These are phyloP conservation scores for Saksenaea oblongispora DNA, from an alignment of 371 early-diverging fungal species.

Conservation along the genomic window DNA sequence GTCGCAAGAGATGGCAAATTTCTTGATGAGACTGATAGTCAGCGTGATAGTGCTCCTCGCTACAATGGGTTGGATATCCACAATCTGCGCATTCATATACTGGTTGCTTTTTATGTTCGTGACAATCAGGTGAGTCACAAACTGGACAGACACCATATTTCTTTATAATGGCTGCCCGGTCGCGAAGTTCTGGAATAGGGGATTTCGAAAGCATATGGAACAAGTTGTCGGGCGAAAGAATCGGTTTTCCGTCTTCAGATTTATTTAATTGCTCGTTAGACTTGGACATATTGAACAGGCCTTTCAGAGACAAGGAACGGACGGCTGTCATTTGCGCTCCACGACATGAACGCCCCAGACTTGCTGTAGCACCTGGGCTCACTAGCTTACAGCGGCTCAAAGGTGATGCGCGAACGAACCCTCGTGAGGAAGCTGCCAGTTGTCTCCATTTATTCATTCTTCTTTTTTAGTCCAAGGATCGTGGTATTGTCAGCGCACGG, in stretches of 20 bases:
- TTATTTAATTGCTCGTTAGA: background rate
- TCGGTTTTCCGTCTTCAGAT: slow-evolving; percentile 20
- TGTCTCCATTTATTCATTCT: slow-evolving; percentile 9
- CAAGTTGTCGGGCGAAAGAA: slow-evolving; percentile 59
- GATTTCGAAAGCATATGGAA: slow-evolving; percentile 76
- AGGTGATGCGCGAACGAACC: background rate
- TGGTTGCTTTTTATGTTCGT: slow-evolving; percentile 48
- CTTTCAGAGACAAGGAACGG: slow-evolving; percentile 40
- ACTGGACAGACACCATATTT: slow-evolving; percentile 76
- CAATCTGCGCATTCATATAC: slow-evolving; percentile 79
- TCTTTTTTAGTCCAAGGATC: too few species aligned
- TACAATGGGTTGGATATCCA: slow-evolving; percentile 86
- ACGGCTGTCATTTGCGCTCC: slow-evolving; percentile 12
- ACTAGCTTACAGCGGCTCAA: background rate
- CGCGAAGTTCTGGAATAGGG: slow-evolving; percentile 71
- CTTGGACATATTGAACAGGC: slow-evolving; percentile 20
- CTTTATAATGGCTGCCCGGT: slow-evolving; percentile 67
- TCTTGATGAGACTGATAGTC: slow-evolving; percentile 60
- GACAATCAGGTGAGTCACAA: slow-evolving; percentile 55
- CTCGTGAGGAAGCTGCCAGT: slow-evolving; percentile 4
- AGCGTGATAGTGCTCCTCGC: slow-evolving; percentile 70
- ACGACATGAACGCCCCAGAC: background rate
- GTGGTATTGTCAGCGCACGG: too few species aligned
- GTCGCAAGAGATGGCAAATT: slow-evolving; percentile 63
- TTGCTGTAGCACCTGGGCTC: background rate